A percentile compares a stretch with the other conserved stretches of the same genome.
Evolutionary conservation across 1,284 basidiomycete species (phyloP).

Genomic region (Exobasidium cylindrosporum): DNA sequence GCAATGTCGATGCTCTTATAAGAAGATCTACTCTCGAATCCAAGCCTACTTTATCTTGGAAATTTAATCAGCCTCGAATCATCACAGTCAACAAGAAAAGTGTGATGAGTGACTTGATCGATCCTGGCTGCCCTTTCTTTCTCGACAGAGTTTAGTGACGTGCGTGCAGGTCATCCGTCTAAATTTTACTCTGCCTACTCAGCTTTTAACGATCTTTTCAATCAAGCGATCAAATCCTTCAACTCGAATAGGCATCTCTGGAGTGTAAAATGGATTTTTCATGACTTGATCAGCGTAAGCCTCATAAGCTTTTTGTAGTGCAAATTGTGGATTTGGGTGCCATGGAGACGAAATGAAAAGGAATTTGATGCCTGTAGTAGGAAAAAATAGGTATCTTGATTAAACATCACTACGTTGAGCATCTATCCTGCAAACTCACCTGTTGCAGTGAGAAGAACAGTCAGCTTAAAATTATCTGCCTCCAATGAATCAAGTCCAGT

Average conservation of each 20-base stretch:
- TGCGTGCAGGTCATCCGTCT: too few relatives aligned
- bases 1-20: too few relatives aligned
- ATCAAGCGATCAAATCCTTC: slow-evolving; percentile 75
- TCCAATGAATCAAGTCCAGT: slow-evolving; percentile 82
- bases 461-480: slow-evolving; percentile 87
- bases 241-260: slow-evolving; percentile 95
- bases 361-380: slow-evolving; percentile 83
- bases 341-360: slow-evolving; percentile 79
- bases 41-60: too few relatives aligned
- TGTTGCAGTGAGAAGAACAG: slow-evolving; percentile 83
- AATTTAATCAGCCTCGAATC: too few relatives aligned
- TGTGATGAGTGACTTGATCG: too few relatives aligned
- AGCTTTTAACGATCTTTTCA: slow-evolving; percentile 30
- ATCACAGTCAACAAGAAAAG: too few relatives aligned
- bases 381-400: slow-evolving; percentile 6
- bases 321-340: slow-evolving; percentile 62
- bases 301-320: slow-evolving; percentile 76
- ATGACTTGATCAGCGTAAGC: slow-evolving; percentile 89
- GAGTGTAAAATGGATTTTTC: slow-evolving; percentile 99
- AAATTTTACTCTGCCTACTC: neutral
- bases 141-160: too few relatives aligned
- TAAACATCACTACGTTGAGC: neutral
- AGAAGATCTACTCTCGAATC: too few relatives aligned
- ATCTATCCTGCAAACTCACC: slow-evolving; percentile 62
- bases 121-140: too few relatives aligned